A percentile compares a stretch with the other conserved stretches of the same genome.
These are phyloP conservation scores for Corniculantispora saksenae DNA, from an alignment of 2,329 filamentous ascomycete genomes.

Conservation along the genomic window DNA sequence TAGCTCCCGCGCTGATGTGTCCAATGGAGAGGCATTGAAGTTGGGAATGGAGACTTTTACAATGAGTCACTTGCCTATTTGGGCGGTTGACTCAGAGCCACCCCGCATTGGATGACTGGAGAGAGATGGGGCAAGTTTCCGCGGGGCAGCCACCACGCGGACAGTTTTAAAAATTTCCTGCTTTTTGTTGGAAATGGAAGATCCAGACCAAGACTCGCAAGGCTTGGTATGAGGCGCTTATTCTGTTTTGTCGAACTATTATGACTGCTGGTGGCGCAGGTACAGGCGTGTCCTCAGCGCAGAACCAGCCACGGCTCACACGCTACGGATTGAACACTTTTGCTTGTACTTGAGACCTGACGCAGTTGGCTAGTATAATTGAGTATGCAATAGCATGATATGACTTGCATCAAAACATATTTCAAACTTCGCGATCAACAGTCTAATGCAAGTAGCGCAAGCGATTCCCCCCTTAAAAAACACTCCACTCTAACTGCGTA, in stretches of 20 bases:
- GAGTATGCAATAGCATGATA: no score
- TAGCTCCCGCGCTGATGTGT: neutral
- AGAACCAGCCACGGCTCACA: neutral
- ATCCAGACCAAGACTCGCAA: neutral
- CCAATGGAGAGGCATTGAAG: neutral
- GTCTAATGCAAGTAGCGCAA: no score
- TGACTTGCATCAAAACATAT: no score
- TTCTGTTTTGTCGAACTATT: neutral
- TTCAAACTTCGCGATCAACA: no score
- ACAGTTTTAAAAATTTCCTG: neutral
- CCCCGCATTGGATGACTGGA: constrained; percentile 12
- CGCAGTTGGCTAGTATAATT: no score
- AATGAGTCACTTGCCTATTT: constrained; percentile 17
- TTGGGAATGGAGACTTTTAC: neutral
- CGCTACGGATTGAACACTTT: no score
- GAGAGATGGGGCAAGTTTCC: neutral
- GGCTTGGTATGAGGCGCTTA: neutral
- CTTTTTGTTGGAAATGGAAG: neutral
- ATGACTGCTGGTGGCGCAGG: constrained; percentile 3
- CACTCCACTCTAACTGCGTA: no score
- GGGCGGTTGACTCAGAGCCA: constrained; percentile 14
- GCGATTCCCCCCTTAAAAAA: no score
- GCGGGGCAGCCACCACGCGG: neutral
- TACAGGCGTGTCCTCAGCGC: no score
- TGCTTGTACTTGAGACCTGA: no score